These are phyloP conservation scores for Cercospora janseana DNA, from an alignment of 2,329 filamentous ascomycete genomes.

Conservation along the genomic window DNA sequence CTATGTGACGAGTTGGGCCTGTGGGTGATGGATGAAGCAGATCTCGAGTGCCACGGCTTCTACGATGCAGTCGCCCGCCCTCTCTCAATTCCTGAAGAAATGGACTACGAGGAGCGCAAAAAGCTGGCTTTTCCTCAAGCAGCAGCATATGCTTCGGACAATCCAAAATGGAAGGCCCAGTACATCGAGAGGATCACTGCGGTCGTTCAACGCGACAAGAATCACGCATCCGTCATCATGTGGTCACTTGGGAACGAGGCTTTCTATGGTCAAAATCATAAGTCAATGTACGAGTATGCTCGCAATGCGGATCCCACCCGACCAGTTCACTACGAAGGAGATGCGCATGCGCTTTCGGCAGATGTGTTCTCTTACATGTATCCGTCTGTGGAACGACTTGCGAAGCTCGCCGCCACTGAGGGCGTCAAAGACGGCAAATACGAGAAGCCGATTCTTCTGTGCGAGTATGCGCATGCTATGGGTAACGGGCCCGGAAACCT, in stretches of 20 bases:
- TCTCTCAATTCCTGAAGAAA: slow-evolving; percentile 32
- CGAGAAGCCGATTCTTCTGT: slow-evolving; percentile 55
- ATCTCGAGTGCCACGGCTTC: slow-evolving; percentile 47
- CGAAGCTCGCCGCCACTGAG: slow-evolving; percentile 45
- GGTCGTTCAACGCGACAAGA: slow-evolving; percentile 67
- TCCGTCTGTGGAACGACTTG: slow-evolving; percentile 52
- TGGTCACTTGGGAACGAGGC: slow-evolving; percentile 73
- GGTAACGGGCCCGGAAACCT: slow-evolving; percentile 66
- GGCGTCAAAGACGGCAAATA: slow-evolving; percentile 31
- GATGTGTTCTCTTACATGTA: slow-evolving; percentile 68
- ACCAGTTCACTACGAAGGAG: slow-evolving; percentile 65
- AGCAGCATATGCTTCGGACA: slow-evolving; percentile 59
- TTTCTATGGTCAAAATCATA: slow-evolving; percentile 66
- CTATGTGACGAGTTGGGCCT: slow-evolving; percentile 64
- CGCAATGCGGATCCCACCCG: slow-evolving; percentile 56
- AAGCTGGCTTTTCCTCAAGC: slow-evolving; percentile 54
- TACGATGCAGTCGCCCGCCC: slow-evolving; percentile 21
- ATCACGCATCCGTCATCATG: slow-evolving; percentile 65
- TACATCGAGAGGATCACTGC: slow-evolving; percentile 66
- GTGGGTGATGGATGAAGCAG: slow-evolving; percentile 59
- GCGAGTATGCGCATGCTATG: slow-evolving; percentile 62
- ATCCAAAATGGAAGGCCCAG: slow-evolving; percentile 58
- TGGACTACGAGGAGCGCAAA: slow-evolving; percentile 62
- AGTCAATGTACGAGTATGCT: slow-evolving; percentile 63
- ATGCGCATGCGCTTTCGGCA: slow-evolving; percentile 56